phyloP scores from a whole-genome alignment of 768 basidiomycete genomes.

The Leucosporidium creatinivorum region DNA sequence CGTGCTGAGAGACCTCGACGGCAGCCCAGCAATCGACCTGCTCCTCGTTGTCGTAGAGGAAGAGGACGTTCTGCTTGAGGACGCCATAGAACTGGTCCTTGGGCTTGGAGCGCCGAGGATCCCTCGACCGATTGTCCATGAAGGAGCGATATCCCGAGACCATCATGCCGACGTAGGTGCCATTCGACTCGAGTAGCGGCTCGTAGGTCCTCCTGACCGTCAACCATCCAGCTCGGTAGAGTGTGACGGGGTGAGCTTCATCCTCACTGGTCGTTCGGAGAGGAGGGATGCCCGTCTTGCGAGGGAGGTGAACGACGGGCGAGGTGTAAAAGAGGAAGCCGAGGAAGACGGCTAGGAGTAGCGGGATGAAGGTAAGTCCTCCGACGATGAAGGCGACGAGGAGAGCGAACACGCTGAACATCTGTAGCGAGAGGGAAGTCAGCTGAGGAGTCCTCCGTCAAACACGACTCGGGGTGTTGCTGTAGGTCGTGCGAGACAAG shows the following conservation, averaged over 20 bases:
- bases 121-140: conserved; percentile 47
- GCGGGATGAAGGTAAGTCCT: conserved; percentile 80
- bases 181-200: conserved; percentile 11
- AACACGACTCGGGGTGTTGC: no score
- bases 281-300: background rate
- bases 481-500: no score
- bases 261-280: background rate
- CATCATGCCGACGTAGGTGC: conserved; percentile 31
- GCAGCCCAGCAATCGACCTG: conserved; percentile 86
- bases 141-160: conserved; percentile 36
- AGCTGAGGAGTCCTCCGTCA: no score
- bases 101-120: conserved; percentile 71
- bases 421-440: no score
- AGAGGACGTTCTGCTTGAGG: conserved; percentile 79
- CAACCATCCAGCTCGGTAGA: conserved; percentile 58
- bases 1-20: conserved; percentile 73
- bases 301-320: conserved; percentile 15
- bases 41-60: conserved; percentile 85
- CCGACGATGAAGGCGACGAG: conserved; percentile 82
- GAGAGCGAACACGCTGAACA: conserved; percentile 44
- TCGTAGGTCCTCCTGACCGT: conserved; percentile 49
- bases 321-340: conserved; percentile 40
- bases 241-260: conserved; percentile 35
- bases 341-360: conserved; percentile 55
- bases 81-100: conserved; percentile 91